A percentile compares a stretch with the other conserved stretches of the same genome.
phyloP scores from a whole-genome alignment of 257 asterid genomes.

The Cruciata laevipes region DNA sequence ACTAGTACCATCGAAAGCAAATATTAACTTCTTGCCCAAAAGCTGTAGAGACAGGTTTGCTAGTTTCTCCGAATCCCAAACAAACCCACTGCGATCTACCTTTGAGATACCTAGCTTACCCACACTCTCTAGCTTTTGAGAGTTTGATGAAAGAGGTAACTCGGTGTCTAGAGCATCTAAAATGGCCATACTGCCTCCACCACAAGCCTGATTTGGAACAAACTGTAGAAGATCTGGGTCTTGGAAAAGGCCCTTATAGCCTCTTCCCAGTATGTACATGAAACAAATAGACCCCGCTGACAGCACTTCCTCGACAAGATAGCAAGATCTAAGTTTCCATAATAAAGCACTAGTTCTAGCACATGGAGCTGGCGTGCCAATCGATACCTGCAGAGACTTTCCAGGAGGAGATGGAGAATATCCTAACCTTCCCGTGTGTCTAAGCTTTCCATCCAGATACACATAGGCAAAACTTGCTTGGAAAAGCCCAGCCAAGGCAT shows the following conservation, averaged over 20 bases:
- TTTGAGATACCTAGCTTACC: constrained; percentile 67
- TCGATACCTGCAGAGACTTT: constrained; percentile 85
- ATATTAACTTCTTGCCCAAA: constrained; percentile 85
- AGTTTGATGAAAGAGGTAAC: constrained; percentile 49
- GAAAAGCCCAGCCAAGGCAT: constrained; percentile 98
- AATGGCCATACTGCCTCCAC: constrained; percentile 98
- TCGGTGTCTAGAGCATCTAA: constrained; percentile 92
- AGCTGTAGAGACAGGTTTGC: constrained; percentile 79
- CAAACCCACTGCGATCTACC: constrained; percentile 86
- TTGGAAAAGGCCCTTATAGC: constrained; percentile 95
- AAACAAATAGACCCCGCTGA: constrained; percentile 95
- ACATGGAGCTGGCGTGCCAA: constrained; percentile 82
- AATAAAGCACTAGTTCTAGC: constrained; percentile 76
- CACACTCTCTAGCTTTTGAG: constrained; percentile 65
- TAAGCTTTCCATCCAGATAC: constrained; percentile 86
- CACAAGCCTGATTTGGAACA: constrained; percentile 97
- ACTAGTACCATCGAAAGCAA: constrained; percentile 97
- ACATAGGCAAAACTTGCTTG: constrained; percentile 96
- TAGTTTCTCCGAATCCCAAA: constrained; percentile 91
- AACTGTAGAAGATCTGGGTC: constrained; percentile 79
- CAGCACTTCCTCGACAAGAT: constrained; percentile 96
- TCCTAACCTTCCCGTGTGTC: constrained; percentile 92
- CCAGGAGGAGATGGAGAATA: constrained; percentile 95
- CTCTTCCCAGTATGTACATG: constrained; percentile 94
- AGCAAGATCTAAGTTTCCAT: constrained; percentile 93